Base-by-base conservation (phyloP, 139 green algal species). In the Yamagishiella unicocca region DNA sequence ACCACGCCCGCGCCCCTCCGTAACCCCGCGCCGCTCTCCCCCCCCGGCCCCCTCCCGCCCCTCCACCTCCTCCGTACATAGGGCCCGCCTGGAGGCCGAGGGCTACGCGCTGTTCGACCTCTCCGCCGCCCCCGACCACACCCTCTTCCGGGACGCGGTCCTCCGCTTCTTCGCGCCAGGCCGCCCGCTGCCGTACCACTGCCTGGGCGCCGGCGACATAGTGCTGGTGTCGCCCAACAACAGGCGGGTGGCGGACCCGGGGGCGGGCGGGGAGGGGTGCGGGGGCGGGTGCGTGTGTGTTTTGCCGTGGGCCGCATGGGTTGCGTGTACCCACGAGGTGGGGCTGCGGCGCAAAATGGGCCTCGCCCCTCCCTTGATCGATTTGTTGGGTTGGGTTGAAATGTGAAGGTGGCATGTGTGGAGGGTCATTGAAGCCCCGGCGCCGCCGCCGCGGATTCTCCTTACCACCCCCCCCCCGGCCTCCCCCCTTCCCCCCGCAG, bases 31-130 rank as follows among this genome's bases (percentile, higher is more conserved):
- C n/a, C n/a, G n/a, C n/a, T n/a, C n/a, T n/a, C 12, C 4, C 38
- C 19, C 68, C 37, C 68, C 64, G 3, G 64, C 54, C 33, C 62
- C 43, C 38, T 76, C 40, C 31, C 33, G 0, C 14, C 67, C 50
- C 27, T 6, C 31, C 12, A 29, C 31, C 27, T 43, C 10, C 76
- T n/a, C n/a, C n/a, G n/a, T n/a, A n/a, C n/a, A 33, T 70, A 93
- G 91, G 71, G 38, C 71, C 12, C 55, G 82, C 12, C 71, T 93
- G 29, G 82, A 90, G 61, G 84, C 83, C 4, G 93, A 95, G 67
- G 93, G 93, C 38, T 43, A 84, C 0, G 91, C 91, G 1, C 50
- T 95, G 66, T 94, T 94, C 84, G 85, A 72, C 31, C 89, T 95
- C 77, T 54, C 70, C 31, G 90, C 85, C 53, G 75, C 68, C 1